Base-by-base conservation (phyloP, 805 yeast species). In the Candida tammaniensis region DNA sequence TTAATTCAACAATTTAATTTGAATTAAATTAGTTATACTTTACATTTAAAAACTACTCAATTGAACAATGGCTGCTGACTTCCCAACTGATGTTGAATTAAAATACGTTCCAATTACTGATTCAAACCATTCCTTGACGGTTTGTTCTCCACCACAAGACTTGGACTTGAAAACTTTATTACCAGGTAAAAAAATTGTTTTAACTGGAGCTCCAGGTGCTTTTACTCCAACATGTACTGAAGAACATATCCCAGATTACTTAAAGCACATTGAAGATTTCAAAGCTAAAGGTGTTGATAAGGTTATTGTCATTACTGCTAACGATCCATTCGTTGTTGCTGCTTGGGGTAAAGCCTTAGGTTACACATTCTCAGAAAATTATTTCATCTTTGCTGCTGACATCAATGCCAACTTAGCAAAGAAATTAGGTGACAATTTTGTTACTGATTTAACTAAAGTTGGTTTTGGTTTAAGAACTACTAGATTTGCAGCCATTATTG, bases 151-250 rank as follows among this genome's bases (percentile, higher is more conserved):
- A 21, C 75, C 75, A 33, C 36, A 49, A 15, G 51, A 43, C 9
- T 56, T 62, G 21, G 69, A 69, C 36, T 53, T 68, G 28, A 46
- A 54, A 3, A 53, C 52, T 35, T 40, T 55, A 29, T 48, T 65
- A 18, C 51, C 57, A 14, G 69, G 66, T 31, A 76, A 78, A 66
- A 78, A 70, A 49, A 76, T 81, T 20, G 77, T 84, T 27, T 65
- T 85, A 48, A 86, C 86, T 20, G 72, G 83, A 39, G 88, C 85
- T 21, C 94, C 94, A 42, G 94, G 89, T 43, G 93, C 95, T 8
- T 86, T 84, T 71, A 84, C 95, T 17, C 94, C 70, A 19, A 59
- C 69, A 3, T 66, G 72, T 43, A 61, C 70, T 18, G 71, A 60
- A 43, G 54, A 60, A 48, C 72, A 66, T 46, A 58, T 66, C 31